phyloP scores from a whole-genome alignment of 2,329 filamentous ascomycete species.

The Fusarium pilosicola region DNA sequence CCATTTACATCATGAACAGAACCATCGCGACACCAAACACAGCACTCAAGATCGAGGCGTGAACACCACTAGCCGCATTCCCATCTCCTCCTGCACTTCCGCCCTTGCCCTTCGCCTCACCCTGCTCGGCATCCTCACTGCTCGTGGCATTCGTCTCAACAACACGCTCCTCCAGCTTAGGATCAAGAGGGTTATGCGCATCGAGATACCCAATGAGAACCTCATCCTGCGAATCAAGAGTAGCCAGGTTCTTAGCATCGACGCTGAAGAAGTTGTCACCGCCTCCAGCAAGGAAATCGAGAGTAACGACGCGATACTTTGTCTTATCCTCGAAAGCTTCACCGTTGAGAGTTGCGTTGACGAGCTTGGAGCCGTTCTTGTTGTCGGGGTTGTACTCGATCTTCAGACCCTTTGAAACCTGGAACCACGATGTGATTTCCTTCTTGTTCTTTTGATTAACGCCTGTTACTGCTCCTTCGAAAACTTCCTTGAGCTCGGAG shows the following conservation, averaged over 20 bases:
- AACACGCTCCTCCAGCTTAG: constrained; percentile 58
- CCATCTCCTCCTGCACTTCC: constrained; percentile 1
- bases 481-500: constrained; percentile 62
- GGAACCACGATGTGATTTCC: constrained; percentile 67
- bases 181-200: constrained; percentile 59
- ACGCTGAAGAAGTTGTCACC: constrained; percentile 70
- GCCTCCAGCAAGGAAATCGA: constrained; percentile 70
- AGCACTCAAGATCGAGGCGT: constrained; percentile 17
- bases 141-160: constrained; percentile 31
- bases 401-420: constrained; percentile 66
- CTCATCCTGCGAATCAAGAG: constrained; percentile 64
- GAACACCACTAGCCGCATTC: constrained; percentile 17
- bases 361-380: constrained; percentile 60
- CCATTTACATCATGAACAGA: constrained; percentile 35
- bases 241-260: constrained; percentile 50
- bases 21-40: constrained; percentile 21
- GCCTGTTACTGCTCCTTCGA: constrained; percentile 67
- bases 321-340: constrained; percentile 56
- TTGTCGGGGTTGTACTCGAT: constrained; percentile 66
- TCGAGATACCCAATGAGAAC: constrained; percentile 63
- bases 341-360: constrained; percentile 62
- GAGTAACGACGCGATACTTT: constrained; percentile 67
- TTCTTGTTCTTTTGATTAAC: constrained; percentile 65
- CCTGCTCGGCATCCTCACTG: constrained; percentile 13
- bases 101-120: constrained; percentile 17